Base-by-base conservation (phyloP, 805 yeast species). In the Wickerhamiella bombiphila region DNA sequence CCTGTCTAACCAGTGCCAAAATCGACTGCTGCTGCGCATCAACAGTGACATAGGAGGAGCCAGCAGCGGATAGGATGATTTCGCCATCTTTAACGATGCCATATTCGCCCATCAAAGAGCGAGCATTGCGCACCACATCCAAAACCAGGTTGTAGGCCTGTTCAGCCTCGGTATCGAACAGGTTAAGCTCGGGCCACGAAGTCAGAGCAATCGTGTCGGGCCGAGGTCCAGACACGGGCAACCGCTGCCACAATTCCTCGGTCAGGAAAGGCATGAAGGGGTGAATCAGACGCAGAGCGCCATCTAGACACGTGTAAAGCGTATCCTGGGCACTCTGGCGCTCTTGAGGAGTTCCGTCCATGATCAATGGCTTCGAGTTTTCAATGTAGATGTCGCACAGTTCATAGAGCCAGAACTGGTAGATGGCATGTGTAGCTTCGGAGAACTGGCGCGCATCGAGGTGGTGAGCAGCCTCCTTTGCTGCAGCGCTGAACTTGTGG, bases 191-290 rank as follows among this genome's bases (percentile, higher is more conserved):
- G 40, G 98, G 98, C 66, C 75, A 91, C 35, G 66, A 50, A 30
- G 95, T 93, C 55, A 73, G 72, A 36, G 75, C 76, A 57, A 91
- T 83, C 16, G 95, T 70, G 36, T 60, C 64, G 20, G 83, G 66
- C 14, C 21, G 29, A 17, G 62, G 61, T 38, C 74, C 64, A 57
- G 95, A 76, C 54, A 80, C 78, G 52, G 97, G 97, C 54, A 91
- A 66, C 63, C 97, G 81, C 67, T 91, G 98, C 96, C 96, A 91
- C 81, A 91, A 74, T 68, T 91, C 98, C 63, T 91, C 98, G 34
- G 97, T 78, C 49, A 91, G 67, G 58, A 74, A 91, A 29, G 98
- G 98, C 98, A 91, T 91, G 68, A 83, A 91, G 58, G 98, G 98
- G 58, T 88, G 97, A 50, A 88, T 91, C 65, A 91, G 58, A 58